Percentiles rank a stretch among this genome's conserved stretches.
Evolutionary conservation across 139 green algal genomes (phyloP).

Genomic region (Chlorella sp.): DNA sequence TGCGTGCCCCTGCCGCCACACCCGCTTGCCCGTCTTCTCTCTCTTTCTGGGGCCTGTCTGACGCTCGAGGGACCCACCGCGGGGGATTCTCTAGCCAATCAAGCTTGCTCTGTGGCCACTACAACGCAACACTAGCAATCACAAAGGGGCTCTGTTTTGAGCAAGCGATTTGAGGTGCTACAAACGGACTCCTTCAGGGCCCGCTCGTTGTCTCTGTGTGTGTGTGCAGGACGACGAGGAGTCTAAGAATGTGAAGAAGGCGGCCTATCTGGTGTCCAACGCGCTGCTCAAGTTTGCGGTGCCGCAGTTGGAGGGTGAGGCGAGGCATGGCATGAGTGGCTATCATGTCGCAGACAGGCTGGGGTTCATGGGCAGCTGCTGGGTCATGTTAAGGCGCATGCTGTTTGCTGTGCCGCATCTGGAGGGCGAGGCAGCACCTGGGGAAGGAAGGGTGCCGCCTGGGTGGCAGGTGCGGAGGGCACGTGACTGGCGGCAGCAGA

Average conservation of each 20-base stretch:
- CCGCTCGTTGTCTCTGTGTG: too few relatives aligned
- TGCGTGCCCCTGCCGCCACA: not conserved
- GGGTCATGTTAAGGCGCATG: conserved; percentile 26
- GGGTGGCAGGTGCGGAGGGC: not conserved
- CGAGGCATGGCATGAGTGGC: not conserved
- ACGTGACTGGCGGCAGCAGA: not conserved
- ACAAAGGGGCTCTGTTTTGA: too few relatives aligned
- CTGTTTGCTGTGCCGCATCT: conserved; percentile 79
- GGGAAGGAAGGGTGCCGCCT: not conserved
- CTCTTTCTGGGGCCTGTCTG: too few relatives aligned
- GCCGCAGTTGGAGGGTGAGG: conserved; percentile 65
- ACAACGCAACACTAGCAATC: too few relatives aligned
- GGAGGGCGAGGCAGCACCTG: conserved; percentile 47
- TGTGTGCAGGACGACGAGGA: conserved; percentile 72
- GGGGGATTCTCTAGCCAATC: too few relatives aligned
- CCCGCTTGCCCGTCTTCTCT: too few relatives aligned
- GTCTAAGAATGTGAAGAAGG: conserved; percentile 88
- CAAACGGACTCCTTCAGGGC: too few relatives aligned
- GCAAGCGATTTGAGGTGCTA: too few relatives aligned
- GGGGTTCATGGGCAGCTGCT: not conserved
- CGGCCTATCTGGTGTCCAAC: conserved; percentile 77
- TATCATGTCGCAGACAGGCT: not conserved
- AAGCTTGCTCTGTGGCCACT: too few relatives aligned
- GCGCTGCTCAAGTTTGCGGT: conserved; percentile 83
- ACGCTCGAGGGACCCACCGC: too few relatives aligned